Evolutionary conservation across 164 flowering plant species (phyloP).

Genomic region (Sextonia rubra): DNA sequence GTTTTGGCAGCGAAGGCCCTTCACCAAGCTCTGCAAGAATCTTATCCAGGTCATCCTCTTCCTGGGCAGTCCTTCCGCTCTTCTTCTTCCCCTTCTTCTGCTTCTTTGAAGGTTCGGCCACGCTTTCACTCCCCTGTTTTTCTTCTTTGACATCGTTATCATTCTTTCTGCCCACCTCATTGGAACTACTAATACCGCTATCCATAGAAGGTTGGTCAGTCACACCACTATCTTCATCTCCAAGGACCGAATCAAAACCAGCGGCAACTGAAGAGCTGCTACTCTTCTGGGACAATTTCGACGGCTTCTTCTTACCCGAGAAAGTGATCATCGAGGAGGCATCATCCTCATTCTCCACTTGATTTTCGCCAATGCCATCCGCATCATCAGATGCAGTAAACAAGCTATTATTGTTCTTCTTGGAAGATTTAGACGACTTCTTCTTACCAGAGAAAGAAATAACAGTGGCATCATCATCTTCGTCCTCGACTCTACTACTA

Average conservation of each 20-base stretch:
- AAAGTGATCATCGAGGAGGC: conserved; percentile 30
- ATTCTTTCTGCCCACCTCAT: conserved; percentile 15
- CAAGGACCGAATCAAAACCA: conserved; percentile 20
- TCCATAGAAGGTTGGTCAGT: conserved; percentile 8
- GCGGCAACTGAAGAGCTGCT: conserved; percentile 18
- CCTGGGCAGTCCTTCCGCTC: conserved; percentile 83
- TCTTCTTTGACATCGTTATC: conserved; percentile 17
- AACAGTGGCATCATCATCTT: conserved; percentile 26
- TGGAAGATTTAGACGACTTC: conserved; percentile 36
- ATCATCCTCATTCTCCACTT: conserved; percentile 27
- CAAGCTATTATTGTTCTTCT: conserved; percentile 26
- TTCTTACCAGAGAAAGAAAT: conserved; percentile 43
- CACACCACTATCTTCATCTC: conserved; percentile 12
- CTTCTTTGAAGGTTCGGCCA: conserved; percentile 51
- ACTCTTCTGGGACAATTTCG: conserved; percentile 5
- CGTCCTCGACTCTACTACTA: neutral
- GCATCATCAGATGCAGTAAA: conserved; percentile 25
- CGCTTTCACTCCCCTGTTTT: conserved; percentile 26
- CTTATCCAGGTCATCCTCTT: conserved; percentile 92
- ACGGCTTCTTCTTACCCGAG: conserved; percentile 45
- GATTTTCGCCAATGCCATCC: conserved; percentile 4
- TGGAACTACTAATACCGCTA: neutral
- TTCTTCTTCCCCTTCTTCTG: conserved; percentile 88
- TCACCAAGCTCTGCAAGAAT: conserved; percentile 93
- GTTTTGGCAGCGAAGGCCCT: conserved; percentile 34